Conservation (phyloP, 768 basidiomycete species). For the Strobilomyces echinocephalus region DNA sequence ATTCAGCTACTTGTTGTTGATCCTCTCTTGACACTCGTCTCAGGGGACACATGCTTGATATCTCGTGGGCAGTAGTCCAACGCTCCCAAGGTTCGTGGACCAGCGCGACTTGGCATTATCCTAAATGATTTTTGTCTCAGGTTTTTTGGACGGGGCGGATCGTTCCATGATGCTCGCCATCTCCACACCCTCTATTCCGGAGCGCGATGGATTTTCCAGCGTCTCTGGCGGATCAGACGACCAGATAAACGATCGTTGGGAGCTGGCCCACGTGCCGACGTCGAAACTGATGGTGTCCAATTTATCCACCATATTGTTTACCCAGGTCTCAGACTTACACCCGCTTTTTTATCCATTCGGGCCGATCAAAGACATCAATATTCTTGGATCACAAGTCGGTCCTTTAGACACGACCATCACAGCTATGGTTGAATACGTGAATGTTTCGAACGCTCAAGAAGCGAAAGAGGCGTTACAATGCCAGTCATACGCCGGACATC, state of each 20-base stretch:
- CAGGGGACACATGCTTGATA: conserved; percentile 72
- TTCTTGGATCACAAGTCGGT: conserved; percentile 36
- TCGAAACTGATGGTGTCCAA: conserved; percentile 57
- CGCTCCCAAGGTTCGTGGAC: conserved; percentile 62
- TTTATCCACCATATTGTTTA: conserved; percentile 62
- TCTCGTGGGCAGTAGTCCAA: conserved; percentile 86
- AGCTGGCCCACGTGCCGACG: conserved; percentile 39
- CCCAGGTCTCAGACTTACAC: conserved; percentile 59
- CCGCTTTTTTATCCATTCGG: conserved; percentile 76
- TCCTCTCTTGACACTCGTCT: not conserved
- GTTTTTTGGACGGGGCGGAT: conserved; percentile 79
- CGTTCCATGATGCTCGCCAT: conserved; percentile 59
- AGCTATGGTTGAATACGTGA: conserved; percentile 61
- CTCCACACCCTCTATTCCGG: conserved; percentile 35
- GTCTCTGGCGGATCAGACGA: conserved; percentile 28
- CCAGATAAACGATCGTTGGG: conserved; percentile 29
- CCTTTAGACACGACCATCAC: conserved; percentile 40
- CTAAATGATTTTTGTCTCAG: conserved; percentile 32
- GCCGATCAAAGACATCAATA: conserved; percentile 56
- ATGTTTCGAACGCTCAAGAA: conserved; percentile 52
- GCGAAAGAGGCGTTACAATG: conserved; percentile 58
- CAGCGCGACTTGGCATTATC: not conserved
- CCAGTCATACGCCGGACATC: conserved; percentile 54
- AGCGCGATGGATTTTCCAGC: conserved; percentile 22
- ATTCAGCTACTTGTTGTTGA: not conserved